Evolutionary conservation across 139 green algal species (phyloP).

Genomic region (Nannochloris sp.): DNA sequence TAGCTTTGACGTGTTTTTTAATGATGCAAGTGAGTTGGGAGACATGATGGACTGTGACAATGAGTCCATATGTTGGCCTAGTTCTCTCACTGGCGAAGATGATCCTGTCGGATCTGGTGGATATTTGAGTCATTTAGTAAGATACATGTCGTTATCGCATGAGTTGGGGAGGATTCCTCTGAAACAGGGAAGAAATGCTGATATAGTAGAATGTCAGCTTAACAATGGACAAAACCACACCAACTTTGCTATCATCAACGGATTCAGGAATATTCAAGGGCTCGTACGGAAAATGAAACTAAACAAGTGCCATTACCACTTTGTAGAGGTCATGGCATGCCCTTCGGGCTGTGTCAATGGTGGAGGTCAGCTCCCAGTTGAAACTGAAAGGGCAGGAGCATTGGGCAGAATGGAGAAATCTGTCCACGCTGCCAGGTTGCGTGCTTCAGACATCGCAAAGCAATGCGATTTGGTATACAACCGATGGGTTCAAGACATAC

Average conservation of each 20-base stretch:
- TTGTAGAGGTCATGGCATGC: conserved; percentile 97
- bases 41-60: too few relatives aligned
- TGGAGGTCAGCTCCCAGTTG: conserved; percentile 74
- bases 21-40: too few relatives aligned
- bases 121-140: conserved; percentile 77
- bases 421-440: too few relatives aligned
- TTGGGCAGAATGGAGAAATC: not conserved
- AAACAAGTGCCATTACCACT: conserved; percentile 72
- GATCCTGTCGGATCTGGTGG: conserved; percentile 52
- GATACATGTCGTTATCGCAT: conserved; percentile 55
- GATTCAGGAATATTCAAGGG: conserved; percentile 96
- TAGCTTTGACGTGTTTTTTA: not conserved
- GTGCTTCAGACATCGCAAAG: too few relatives aligned
- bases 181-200: conserved; percentile 29
- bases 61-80: too few relatives aligned
- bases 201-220: conserved; percentile 36
- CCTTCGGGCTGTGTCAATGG: conserved; percentile 87
- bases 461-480: too few relatives aligned
- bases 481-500: too few relatives aligned
- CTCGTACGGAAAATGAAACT: conserved; percentile 81
- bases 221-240: conserved; percentile 16
- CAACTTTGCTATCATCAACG: conserved; percentile 71
- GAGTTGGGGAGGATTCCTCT: conserved; percentile 49
- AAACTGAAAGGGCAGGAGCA: conserved; percentile 15
- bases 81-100: too few relatives aligned